phyloP scores from a whole-genome alignment of 768 basidiomycete genomes.

The Mycena polygramma region DNA sequence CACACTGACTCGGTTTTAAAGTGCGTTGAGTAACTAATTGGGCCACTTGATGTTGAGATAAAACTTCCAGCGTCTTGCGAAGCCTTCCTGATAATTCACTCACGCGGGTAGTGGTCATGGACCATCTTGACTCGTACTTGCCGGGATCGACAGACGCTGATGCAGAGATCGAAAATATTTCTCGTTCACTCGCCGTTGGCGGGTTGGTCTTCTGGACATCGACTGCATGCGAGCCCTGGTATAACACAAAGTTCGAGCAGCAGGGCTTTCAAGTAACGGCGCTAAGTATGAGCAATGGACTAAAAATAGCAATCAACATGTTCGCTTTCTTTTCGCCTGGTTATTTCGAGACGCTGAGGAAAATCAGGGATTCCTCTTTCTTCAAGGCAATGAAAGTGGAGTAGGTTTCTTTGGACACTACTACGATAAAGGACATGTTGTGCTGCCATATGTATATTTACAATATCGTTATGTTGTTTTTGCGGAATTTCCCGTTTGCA shows the following conservation, averaged over 20 bases:
- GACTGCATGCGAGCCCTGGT: constrained; percentile 68
- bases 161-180: constrained; percentile 61
- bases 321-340: too few species aligned
- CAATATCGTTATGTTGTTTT: too few species aligned
- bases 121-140: constrained; percentile 64
- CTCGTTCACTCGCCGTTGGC: constrained; percentile 57
- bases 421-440: too few species aligned
- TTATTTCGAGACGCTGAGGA: too few species aligned
- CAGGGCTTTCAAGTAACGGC: constrained; percentile 55
- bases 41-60: not conserved
- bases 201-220: constrained; percentile 70
- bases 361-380: too few species aligned
- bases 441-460: too few species aligned
- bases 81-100: constrained; percentile 48
- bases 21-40: constrained; percentile 44
- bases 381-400: constrained; percentile 48
- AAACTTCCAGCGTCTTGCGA: constrained; percentile 44
- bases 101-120: constrained; percentile 71
- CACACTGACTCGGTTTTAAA: constrained; percentile 80
- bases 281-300: constrained; percentile 55
- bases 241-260: constrained; percentile 59
- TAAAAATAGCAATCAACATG: constrained; percentile 66
- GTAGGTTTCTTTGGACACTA: too few species aligned
- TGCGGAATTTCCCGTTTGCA: too few species aligned
- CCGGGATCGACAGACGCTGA: constrained; percentile 57